Percentiles rank a stretch among this genome's conserved stretches.
These are phyloP conservation scores for Aspergillus sp. DNA, from an alignment of 2,329 filamentous ascomycete genomes.

Conservation along the genomic window DNA sequence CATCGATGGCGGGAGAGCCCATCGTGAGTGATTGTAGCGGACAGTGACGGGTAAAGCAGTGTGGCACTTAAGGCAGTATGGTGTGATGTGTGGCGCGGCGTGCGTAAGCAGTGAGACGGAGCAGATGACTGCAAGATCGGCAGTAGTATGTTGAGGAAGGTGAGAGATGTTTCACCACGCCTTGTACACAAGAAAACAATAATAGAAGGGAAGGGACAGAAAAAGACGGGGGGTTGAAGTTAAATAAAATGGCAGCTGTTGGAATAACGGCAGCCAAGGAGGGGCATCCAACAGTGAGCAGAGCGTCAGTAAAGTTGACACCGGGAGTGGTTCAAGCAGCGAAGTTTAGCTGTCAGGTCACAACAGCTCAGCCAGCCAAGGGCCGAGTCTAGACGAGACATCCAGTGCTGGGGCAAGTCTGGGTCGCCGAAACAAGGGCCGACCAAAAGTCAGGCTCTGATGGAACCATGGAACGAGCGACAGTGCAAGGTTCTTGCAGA, in stretches of 20 bases:
- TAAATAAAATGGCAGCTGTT: background rate
- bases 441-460: slow-evolving; percentile 7
- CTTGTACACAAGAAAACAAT: background rate
- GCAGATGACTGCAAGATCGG: too few species aligned
- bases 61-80: background rate
- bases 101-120: too few species aligned
- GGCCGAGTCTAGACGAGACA: slow-evolving; percentile 3
- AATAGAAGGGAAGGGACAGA: background rate
- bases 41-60: background rate
- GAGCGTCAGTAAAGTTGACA: background rate
- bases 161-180: background rate
- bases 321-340: slow-evolving; percentile 2
- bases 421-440: slow-evolving; percentile 11
- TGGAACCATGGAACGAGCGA: background rate
- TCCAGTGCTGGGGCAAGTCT: slow-evolving; percentile 8
- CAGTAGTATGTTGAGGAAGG: background rate
- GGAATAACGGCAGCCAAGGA: background rate
- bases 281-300: background rate
- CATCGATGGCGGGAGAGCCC: slow-evolving; percentile 31
- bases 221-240: background rate
- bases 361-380: slow-evolving; percentile 5
- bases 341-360: slow-evolving; percentile 15
- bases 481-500: slow-evolving; percentile 5
- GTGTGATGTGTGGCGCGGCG: too few species aligned
- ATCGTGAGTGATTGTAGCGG: slow-evolving; percentile 13